These are phyloP conservation scores for Cucurbita moschata DNA, from an alignment of 306 rosid genomes.

Conservation along the genomic window DNA sequence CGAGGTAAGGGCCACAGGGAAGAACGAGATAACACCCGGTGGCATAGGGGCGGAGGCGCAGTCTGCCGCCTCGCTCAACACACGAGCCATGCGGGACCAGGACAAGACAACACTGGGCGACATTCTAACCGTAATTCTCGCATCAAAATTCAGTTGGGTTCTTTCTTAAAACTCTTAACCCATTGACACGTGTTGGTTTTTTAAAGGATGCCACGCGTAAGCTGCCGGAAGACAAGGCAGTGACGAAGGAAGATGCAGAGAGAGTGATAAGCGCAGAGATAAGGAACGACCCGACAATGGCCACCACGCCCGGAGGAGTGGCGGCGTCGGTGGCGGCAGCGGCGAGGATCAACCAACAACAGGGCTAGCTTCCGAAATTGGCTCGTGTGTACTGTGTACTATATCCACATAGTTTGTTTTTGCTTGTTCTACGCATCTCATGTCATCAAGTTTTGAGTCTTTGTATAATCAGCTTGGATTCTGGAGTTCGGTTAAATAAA, in stretches of 20 bases:
- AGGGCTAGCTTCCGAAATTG: not conserved
- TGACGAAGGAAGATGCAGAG: slow-evolving; percentile 50
- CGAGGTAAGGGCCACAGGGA: slow-evolving; percentile 29
- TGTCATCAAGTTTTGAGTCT: no score
- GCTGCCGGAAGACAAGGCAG: slow-evolving; percentile 29
- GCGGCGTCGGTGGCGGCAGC: slow-evolving; percentile 42
- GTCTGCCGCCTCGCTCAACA: slow-evolving; percentile 27
- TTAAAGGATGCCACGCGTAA: slow-evolving; percentile 24
- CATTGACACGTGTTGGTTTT: not conserved
- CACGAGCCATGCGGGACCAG: slow-evolving; percentile 3
- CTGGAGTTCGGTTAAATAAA: no score
- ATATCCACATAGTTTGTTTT: not conserved
- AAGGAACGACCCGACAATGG: slow-evolving; percentile 37
- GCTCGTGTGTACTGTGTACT: not conserved
- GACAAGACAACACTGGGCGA: slow-evolving; percentile 26
- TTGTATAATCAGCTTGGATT: no score
- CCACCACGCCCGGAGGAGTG: slow-evolving; percentile 49
- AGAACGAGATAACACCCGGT: not conserved
- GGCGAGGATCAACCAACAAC: slow-evolving; percentile 42
- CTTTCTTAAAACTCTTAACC: not conserved
- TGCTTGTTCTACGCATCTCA: no score
- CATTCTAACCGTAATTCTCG: slow-evolving; percentile 14
- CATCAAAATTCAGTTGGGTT: not conserved
- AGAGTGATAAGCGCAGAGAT: slow-evolving; percentile 49
- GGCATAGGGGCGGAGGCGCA: slow-evolving; percentile 35